Conservation (phyloP, 805 yeast genomes). For the Yarrowia sp. region DNA sequence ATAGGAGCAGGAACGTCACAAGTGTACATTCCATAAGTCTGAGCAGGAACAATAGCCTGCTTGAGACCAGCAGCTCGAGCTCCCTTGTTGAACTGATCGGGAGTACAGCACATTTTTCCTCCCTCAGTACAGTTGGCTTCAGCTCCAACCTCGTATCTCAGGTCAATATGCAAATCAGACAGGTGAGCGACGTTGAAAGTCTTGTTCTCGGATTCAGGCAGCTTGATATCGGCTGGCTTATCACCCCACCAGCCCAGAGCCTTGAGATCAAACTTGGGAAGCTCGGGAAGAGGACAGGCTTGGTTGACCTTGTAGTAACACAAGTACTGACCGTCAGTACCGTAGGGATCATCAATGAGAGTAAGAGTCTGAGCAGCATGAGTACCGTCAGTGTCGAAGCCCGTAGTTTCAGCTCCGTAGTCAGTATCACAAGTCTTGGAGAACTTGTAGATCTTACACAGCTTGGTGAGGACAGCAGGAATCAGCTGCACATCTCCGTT, state of each 20-base stretch:
- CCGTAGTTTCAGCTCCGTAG: background rate
- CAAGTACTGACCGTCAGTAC: slow-evolving; percentile 58
- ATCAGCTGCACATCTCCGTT: background rate
- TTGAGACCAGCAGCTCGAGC: background rate
- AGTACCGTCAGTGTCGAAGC: background rate
- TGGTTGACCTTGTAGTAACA: slow-evolving; percentile 52
- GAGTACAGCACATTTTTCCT: slow-evolving; percentile 54
- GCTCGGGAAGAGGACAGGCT: slow-evolving; percentile 47
- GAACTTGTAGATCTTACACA: slow-evolving; percentile 11
- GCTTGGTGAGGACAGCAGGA: background rate
- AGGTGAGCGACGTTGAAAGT: slow-evolving; percentile 62
- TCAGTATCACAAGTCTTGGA: background rate
- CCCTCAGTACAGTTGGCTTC: slow-evolving; percentile 47
- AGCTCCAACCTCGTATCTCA: slow-evolving; percentile 48
- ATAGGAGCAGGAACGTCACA: slow-evolving; percentile 68
- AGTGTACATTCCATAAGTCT: slow-evolving; percentile 57
- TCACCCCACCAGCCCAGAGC: slow-evolving; percentile 44
- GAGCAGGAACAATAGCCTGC: slow-evolving; percentile 49
- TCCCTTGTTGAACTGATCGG: slow-evolving; percentile 17
- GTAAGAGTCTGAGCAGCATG: slow-evolving; percentile 51
- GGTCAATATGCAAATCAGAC: slow-evolving; percentile 63
- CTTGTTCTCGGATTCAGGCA: slow-evolving; percentile 34
- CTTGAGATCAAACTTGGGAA: slow-evolving; percentile 50
- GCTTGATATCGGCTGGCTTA: slow-evolving; percentile 39
- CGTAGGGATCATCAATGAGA: slow-evolving; percentile 49